Conservation (phyloP, 371 early-diverging fungal species). For the Mucor ambiguus region DNA sequence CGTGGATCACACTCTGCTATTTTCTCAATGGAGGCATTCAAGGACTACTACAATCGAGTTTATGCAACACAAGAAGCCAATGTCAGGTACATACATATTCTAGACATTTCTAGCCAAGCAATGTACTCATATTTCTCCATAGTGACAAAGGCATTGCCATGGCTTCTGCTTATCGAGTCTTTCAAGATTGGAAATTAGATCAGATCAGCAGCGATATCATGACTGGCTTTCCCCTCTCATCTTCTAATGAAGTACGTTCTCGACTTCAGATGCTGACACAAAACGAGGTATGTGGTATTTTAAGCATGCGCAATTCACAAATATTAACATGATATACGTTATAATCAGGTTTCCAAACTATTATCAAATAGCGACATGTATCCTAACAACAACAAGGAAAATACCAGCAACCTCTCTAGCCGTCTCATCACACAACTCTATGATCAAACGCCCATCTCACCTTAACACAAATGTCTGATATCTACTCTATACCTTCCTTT, state of each 20-base stretch:
- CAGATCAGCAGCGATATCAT: conserved; percentile 24
- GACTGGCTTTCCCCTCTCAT: conserved; percentile 15
- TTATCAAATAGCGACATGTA: conserved; percentile 16
- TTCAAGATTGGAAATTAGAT: conserved; percentile 46
- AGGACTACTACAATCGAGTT: conserved; percentile 39
- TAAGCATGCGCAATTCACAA: not conserved
- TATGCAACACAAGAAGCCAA: conserved; percentile 28
- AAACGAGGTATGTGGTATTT: conserved; percentile 18
- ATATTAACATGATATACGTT: not conserved
- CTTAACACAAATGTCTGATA: conserved; percentile 23
- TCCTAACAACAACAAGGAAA: conserved; percentile 41
- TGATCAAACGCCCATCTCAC: conserved; percentile 44
- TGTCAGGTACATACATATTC: conserved; percentile 25
- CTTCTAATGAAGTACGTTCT: conserved; percentile 17
- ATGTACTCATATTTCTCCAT: not conserved
- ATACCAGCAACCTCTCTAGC: conserved; percentile 31
- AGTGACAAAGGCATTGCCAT: conserved; percentile 54
- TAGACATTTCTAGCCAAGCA: not conserved
- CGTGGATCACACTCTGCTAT: conserved; percentile 48
- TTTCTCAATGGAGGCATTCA: conserved; percentile 35
- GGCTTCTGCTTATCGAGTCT: conserved; percentile 53
- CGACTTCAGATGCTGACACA: conserved; percentile 27
- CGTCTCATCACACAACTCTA: conserved; percentile 40
- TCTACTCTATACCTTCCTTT: conserved; percentile 12
- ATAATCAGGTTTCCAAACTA: conserved; percentile 16